phyloP scores from a whole-genome alignment of 2,329 filamentous ascomycete species.

The Scedosporium aurantiacum region DNA sequence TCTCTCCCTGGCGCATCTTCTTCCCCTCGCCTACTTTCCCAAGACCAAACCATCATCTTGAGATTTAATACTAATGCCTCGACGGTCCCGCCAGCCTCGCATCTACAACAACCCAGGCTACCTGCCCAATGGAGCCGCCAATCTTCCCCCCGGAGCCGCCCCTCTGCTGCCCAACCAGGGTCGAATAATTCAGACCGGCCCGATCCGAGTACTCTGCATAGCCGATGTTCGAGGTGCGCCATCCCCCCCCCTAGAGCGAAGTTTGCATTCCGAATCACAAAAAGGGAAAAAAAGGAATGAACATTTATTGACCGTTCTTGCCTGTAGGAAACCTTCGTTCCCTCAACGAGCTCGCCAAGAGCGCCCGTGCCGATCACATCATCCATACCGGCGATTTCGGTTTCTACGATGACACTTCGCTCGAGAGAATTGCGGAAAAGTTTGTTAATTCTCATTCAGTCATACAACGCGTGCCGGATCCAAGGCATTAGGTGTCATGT shows the following conservation, averaged over 20 bases:
- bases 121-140: conserved; percentile 48
- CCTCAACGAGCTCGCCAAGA: conserved; percentile 89
- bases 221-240: conserved; percentile 58
- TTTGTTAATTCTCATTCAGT: conserved; percentile 30
- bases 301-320: conserved; percentile 10
- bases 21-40: neutral
- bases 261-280: neutral
- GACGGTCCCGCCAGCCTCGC: conserved; percentile 22
- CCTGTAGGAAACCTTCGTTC: conserved; percentile 78
- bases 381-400: conserved; percentile 98
- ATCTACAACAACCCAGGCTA: conserved; percentile 43
- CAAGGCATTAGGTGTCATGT: neutral
- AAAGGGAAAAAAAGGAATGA: neutral
- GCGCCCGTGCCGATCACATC: conserved; percentile 91
- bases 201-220: conserved; percentile 57
- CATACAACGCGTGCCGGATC: conserved; percentile 1
- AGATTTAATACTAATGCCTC: neutral
- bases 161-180: conserved; percentile 59
- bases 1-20: neutral
- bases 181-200: conserved; percentile 53
- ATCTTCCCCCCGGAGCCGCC: conserved; percentile 42
- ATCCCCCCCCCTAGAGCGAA: neutral
- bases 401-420: conserved; percentile 92
- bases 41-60: neutral
- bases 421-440: conserved; percentile 98